Evolutionary conservation across 2,329 filamentous ascomycete genomes (phyloP).

Genomic region (Aureobasidium sp.): DNA sequence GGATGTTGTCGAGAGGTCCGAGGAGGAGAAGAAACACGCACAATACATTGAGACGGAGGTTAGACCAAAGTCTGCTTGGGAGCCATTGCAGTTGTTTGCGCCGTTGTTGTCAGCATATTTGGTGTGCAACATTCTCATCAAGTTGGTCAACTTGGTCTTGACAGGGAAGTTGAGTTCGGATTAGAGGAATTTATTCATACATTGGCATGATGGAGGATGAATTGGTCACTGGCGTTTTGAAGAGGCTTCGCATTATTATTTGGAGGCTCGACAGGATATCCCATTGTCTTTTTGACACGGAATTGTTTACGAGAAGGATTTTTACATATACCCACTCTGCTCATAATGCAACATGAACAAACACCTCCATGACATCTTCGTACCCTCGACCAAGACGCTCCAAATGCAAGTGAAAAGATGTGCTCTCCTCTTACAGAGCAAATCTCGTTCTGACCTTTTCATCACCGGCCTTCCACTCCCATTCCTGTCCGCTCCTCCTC

Average conservation of each 20-base stretch:
- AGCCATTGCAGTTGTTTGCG: slow-evolving; percentile 37
- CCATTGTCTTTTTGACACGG: neutral
- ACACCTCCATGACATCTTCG: too few species aligned
- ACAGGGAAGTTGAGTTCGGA: slow-evolving; percentile 6
- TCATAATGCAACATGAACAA: neutral
- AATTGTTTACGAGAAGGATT: slow-evolving; percentile 15
- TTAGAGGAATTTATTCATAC: neutral
- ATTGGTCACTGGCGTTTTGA: neutral
- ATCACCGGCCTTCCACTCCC: slow-evolving; percentile 95
- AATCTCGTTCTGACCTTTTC: slow-evolving; percentile 93
- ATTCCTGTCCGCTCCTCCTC: slow-evolving; percentile 69
- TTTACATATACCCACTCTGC: neutral
- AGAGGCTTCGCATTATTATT: neutral
- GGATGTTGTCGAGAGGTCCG: slow-evolving; percentile 5
- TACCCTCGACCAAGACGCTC: neutral
- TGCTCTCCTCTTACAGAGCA: slow-evolving; percentile 54
- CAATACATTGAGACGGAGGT: slow-evolving; percentile 42
- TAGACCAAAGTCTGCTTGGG: slow-evolving; percentile 28
- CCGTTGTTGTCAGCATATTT: slow-evolving; percentile 29
- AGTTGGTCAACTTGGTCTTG: slow-evolving; percentile 21
- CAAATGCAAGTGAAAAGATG: neutral
- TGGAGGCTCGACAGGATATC: neutral
- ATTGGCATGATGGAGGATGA: neutral
- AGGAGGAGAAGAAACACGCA: slow-evolving; percentile 27
- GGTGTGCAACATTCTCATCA: slow-evolving; percentile 25